Conservation (phyloP, 176 grass and related monocot genomes). For the Chrysopogon serrulatus region DNA sequence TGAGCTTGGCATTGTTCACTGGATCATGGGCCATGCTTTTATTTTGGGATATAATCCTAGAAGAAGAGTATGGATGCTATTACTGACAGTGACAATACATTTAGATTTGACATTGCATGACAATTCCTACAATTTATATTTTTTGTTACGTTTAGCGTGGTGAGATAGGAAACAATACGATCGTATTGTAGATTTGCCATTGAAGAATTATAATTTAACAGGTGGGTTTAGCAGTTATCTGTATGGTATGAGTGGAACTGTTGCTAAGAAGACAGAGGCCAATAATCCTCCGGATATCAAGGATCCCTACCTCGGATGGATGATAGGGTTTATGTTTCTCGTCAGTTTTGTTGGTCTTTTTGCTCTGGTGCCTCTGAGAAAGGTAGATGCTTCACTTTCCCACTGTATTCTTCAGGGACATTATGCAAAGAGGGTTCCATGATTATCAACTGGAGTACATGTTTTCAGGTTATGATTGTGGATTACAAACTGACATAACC, state of each 20-base stretch:
- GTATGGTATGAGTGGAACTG: conserved; percentile 36
- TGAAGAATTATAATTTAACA: conserved; percentile 2
- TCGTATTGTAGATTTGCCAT: neutral
- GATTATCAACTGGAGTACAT: neutral
- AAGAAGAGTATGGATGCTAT: neutral
- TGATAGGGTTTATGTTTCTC: conserved; percentile 52
- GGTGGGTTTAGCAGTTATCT: conserved; percentile 55
- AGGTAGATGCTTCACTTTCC: conserved; percentile 22
- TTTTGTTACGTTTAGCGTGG: neutral
- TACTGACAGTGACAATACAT: neutral
- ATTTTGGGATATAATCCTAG: neutral
- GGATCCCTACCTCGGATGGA: conserved; percentile 47
- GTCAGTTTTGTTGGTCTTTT: conserved; percentile 58
- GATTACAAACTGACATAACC: conserved; percentile 94
- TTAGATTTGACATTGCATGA: neutral
- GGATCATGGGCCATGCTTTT: neutral
- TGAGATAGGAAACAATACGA: neutral
- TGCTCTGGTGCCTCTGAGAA: conserved; percentile 51
- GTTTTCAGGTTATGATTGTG: conserved; percentile 75
- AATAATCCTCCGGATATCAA: conserved; percentile 50
- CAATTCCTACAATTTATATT: neutral
- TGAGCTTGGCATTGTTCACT: neutral
- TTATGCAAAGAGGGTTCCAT: neutral
- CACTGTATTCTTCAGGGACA: neutral
- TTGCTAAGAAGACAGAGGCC: conserved; percentile 38